A percentile compares a stretch with the other conserved stretches of the same genome.
Conservation (phyloP, 306 rosid species). For the Quercus ilex region DNA sequence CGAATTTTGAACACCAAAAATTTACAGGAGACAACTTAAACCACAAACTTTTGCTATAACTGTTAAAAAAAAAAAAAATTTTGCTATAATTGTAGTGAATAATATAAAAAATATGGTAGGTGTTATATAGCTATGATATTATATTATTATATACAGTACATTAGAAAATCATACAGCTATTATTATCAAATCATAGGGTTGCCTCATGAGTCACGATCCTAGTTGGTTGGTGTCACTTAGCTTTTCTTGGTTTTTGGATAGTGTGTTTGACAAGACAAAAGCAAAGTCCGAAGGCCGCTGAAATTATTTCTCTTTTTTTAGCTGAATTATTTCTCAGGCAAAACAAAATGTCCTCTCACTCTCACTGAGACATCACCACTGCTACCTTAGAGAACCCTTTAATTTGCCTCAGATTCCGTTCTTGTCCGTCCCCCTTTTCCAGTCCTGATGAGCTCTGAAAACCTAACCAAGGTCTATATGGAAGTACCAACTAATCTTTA, state of each 20-base stretch:
- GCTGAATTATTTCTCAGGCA: constrained; percentile 31
- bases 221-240: constrained; percentile 47
- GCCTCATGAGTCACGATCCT: neutral
- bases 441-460: constrained; percentile 3
- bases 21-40: too few relatives aligned
- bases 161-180: constrained; percentile 31
- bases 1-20: too few relatives aligned
- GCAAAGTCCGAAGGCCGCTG: constrained; percentile 45
- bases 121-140: too few relatives aligned
- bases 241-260: constrained; percentile 35
- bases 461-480: neutral
- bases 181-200: constrained; percentile 37
- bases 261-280: constrained; percentile 69
- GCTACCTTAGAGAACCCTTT: neutral
- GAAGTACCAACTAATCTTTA: too few relatives aligned
- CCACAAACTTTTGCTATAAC: too few relatives aligned
- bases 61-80: too few relatives aligned
- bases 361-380: constrained; percentile 51
- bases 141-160: too few relatives aligned
- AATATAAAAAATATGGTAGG: too few relatives aligned
- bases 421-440: constrained; percentile 26
- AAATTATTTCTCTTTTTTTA: constrained; percentile 28
- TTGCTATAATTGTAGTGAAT: too few relatives aligned
- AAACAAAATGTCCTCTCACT: constrained; percentile 41
- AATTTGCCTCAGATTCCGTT: constrained; percentile 46